Percentiles rank a stretch among this genome's conserved stretches.
Conservation (phyloP, 352 stramenopile genomes). For the Globisporangium echinulatum region DNA sequence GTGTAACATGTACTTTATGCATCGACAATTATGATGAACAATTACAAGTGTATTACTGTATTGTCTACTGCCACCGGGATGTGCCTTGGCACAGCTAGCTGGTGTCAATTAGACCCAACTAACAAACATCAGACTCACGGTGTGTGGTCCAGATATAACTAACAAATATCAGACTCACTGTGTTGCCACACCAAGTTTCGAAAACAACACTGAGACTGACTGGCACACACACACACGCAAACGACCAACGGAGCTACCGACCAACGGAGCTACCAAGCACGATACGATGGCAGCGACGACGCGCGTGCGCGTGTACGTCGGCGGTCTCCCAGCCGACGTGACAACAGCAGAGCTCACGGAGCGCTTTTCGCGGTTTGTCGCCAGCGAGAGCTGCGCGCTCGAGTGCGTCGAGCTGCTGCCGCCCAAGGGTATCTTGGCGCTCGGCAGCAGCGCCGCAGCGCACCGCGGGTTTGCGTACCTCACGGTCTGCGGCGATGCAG, state of each 20-base stretch:
- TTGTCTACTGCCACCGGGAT: too few relatives aligned
- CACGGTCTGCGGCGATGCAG: constrained; percentile 28
- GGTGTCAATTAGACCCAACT: too few relatives aligned
- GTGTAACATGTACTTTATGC: too few relatives aligned
- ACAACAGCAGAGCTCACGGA: constrained; percentile 45
- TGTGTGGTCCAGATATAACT: too few relatives aligned
- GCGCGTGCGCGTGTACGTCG: constrained; percentile 55
- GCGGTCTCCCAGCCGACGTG: constrained; percentile 42
- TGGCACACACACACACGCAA: neutral
- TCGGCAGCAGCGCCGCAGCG: constrained; percentile 6
- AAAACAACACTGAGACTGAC: neutral
- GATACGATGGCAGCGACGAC: constrained; percentile 3
- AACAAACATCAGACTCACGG: too few relatives aligned
- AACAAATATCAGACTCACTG: too few relatives aligned
- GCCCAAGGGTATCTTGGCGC: constrained; percentile 16
- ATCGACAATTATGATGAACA: too few relatives aligned
- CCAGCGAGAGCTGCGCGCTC: constrained; percentile 21
- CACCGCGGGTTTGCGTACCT: constrained; percentile 58
- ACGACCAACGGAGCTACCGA: neutral
- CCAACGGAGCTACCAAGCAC: too few relatives aligned
- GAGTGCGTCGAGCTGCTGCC: constrained; percentile 35
- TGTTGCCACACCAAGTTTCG: neutral
- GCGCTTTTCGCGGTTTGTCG: constrained; percentile 52
- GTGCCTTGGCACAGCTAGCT: too few relatives aligned
- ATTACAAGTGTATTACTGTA: too few relatives aligned